Evolutionary conservation across 176 grass and related monocot genomes (phyloP), one percentile per base, ranked within the genome.

Genomic region (Luzula sylvatica): DNA sequence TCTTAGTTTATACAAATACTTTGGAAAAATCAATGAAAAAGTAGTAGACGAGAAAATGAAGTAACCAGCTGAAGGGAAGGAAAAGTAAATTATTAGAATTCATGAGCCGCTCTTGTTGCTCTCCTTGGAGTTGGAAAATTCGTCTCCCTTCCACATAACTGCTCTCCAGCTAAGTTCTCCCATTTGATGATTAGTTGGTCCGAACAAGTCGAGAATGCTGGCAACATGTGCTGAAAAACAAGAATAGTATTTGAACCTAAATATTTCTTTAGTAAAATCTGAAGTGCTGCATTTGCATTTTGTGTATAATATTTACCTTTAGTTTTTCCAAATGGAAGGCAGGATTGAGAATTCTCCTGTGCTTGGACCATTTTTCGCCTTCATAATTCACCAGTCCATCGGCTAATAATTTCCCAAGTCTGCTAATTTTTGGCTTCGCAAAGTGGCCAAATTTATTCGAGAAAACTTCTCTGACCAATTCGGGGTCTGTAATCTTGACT

Each of bases 301-400:
- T n/a, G n/a, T n/a, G n/a, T n/a, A n/a, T 41, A n/a, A 55, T 35
- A n/a, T 61, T 8, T 29, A 82, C 79, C 84, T 88, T 88, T 2
- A 83, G 16, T 35, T 83, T 88, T 41, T 83, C 84, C 6, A 65
- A 23, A 55, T 75, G 78, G 11, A 88, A 88, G 28, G 79, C 84
- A 19, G 84, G 84, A 52, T 79, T 88, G 47, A 88, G 53, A 21
- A 88, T 83, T 46, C 50, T 79, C 28, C 75, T 75, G 16, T 72
- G 79, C 5, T 81, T 83, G n/a, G 6, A 69, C 84, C 79, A 88
- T 78, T 88, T 53, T 30, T 83, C 74, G 20, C 71, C 78, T 4
- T 83, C 61, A 40, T 79, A 50, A 21, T 19, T 13, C 0, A 15
- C 20, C 5, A 88, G 43, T 22, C 78, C 84, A n/a, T 56, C 38